Evolutionary conservation across 2,329 filamentous ascomycete genomes (phyloP).

Genomic region (Exophiala oligosperma): DNA sequence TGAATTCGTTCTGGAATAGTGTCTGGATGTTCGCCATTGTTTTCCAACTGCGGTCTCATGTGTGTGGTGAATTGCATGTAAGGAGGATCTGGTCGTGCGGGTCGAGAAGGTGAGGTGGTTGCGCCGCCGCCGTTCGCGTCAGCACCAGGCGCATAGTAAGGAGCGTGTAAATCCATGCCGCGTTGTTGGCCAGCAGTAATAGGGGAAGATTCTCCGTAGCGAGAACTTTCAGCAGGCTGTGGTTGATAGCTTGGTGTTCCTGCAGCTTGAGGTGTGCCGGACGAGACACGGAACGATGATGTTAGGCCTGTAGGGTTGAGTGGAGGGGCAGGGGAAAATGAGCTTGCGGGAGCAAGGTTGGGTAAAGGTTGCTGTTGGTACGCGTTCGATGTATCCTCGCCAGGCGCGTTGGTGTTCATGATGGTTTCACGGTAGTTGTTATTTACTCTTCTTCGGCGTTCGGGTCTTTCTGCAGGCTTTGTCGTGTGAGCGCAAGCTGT

Average conservation of each 20-base stretch:
- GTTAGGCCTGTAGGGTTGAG: conserved; percentile 22
- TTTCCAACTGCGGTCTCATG: conserved; percentile 29
- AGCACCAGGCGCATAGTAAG: neutral
- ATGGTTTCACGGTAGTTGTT: conserved; percentile 29
- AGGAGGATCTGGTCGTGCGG: conserved; percentile 25
- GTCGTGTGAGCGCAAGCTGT: conserved; percentile 23
- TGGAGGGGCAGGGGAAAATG: conserved; percentile 23
- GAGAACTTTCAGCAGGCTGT: conserved; percentile 2
- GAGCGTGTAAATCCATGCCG: conserved; percentile 5
- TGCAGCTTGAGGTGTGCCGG: conserved; percentile 13
- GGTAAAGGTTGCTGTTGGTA: conserved; percentile 26
- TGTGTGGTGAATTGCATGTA: conserved; percentile 29
- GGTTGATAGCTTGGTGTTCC: conserved; percentile 3
- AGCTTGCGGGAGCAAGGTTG: conserved; percentile 25
- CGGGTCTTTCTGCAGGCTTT: conserved; percentile 49
- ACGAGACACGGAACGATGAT: conserved; percentile 24
- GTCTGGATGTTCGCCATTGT: conserved; percentile 24
- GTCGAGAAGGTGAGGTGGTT: conserved; percentile 7
- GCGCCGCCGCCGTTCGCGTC: neutral
- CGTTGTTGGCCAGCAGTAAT: conserved; percentile 15
- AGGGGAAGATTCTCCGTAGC: conserved; percentile 24
- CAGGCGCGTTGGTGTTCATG: conserved; percentile 20
- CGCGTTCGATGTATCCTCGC: conserved; percentile 10
- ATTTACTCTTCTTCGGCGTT: conserved; percentile 40
- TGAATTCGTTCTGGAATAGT: conserved; percentile 27